A percentile compares a stretch with the other conserved stretches of the same genome.
These are phyloP conservation scores for Orbilia quercus DNA, from an alignment of 2,329 filamentous ascomycete species.

Conservation along the genomic window DNA sequence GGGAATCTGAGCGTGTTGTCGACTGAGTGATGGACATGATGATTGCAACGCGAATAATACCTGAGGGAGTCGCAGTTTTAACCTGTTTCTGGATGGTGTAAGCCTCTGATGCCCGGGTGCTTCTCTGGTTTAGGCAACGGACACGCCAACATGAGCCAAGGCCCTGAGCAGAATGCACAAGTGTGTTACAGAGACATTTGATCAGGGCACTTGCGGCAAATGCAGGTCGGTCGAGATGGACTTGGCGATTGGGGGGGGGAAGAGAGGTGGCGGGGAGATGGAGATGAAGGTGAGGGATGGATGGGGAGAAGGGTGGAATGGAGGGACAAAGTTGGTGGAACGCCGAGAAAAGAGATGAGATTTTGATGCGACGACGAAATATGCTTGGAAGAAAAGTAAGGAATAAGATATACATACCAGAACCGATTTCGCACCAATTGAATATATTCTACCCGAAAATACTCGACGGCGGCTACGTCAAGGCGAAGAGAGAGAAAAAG, in stretches of 20 bases:
- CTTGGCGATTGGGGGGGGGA: slow-evolving; percentile 48
- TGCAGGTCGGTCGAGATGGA: slow-evolving; percentile 53
- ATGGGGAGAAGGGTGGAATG: slow-evolving; percentile 20
- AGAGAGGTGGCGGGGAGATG: slow-evolving; percentile 32
- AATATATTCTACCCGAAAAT: slow-evolving; percentile 1
- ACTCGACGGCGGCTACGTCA: slow-evolving; percentile 21
- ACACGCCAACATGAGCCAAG: slow-evolving; percentile 52
- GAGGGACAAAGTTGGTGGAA: slow-evolving; percentile 54
- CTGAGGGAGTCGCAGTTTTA: not conserved
- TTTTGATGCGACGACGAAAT: slow-evolving; percentile 6
- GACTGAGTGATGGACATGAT: slow-evolving; percentile 49
- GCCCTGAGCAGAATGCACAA: slow-evolving; percentile 49
- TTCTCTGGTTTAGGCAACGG: slow-evolving; percentile 37
- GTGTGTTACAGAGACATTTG: slow-evolving; percentile 53
- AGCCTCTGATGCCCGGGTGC: slow-evolving; percentile 1
- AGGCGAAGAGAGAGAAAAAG: slow-evolving; percentile 15
- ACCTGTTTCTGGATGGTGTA: slow-evolving; percentile 13
- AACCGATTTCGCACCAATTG: slow-evolving; percentile 14
- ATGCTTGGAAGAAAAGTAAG: slow-evolving; percentile 25
- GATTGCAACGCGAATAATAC: slow-evolving; percentile 10
- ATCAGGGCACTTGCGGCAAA: slow-evolving; percentile 16
- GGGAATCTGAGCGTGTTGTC: slow-evolving; percentile 29
- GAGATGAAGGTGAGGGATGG: slow-evolving; percentile 14
- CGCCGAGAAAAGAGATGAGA: slow-evolving; percentile 13
- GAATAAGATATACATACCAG: slow-evolving; percentile 46